These are phyloP conservation scores for Pistacia atlantica DNA, from an alignment of 345 rosid genomes.

Conservation along the genomic window DNA sequence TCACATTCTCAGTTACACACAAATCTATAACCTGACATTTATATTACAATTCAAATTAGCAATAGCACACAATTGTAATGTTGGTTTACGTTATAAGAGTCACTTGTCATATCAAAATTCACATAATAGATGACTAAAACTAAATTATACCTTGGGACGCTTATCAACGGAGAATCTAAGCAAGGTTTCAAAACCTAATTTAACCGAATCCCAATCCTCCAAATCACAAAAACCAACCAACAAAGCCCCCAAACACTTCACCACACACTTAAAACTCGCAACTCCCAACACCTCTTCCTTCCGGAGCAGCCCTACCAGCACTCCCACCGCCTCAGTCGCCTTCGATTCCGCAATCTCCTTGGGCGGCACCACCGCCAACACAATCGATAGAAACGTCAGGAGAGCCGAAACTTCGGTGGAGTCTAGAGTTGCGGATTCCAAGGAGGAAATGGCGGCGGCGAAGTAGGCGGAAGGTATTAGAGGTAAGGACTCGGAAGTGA, in stretches of 20 bases:
- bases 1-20: too few species aligned
- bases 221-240: conserved; percentile 57
- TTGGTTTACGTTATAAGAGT: too few species aligned
- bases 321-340: conserved; percentile 70
- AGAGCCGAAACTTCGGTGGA: conserved; percentile 64
- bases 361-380: conserved; percentile 50
- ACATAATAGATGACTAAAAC: too few species aligned
- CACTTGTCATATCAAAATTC: too few species aligned
- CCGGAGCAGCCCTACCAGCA: conserved; percentile 47
- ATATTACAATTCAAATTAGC: too few species aligned
- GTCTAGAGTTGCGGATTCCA: conserved; percentile 44
- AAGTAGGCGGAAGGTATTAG: conserved; percentile 69
- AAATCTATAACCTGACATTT: too few species aligned
- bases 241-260: conserved; percentile 80
- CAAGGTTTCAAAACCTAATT: conserved; percentile 56
- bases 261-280: conserved; percentile 67
- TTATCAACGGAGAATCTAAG: conserved; percentile 68
- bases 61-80: too few species aligned
- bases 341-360: conserved; percentile 46
- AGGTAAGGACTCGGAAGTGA: conserved; percentile 63
- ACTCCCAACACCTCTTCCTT: conserved; percentile 51
- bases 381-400: conserved; percentile 66
- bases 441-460: conserved; percentile 68
- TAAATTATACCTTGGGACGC: conserved; percentile 74
- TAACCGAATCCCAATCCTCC: conserved; percentile 68